Evolutionary conservation across 1,284 basidiomycete genomes (phyloP).

Genomic region (Tetrapyrgos nigripes): DNA sequence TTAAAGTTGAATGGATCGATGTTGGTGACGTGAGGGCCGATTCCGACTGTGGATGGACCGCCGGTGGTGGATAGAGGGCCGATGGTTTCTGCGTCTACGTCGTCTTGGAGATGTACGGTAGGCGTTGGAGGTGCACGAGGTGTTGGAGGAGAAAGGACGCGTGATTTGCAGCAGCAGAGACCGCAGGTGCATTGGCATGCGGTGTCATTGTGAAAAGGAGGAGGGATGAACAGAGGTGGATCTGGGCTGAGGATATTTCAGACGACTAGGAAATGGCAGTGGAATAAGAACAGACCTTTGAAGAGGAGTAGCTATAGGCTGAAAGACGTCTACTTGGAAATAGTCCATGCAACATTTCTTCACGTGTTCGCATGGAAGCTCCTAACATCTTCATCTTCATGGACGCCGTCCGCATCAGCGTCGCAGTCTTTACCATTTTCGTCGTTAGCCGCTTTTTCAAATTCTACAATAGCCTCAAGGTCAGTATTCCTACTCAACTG

Average conservation of each 20-base stretch:
- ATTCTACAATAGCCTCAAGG: constrained; percentile 4
- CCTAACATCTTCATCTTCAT: too few relatives aligned
- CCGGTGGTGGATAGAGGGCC: background rate
- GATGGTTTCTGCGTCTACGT: background rate
- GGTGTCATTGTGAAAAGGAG: background rate
- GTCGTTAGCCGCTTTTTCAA: constrained; percentile 6
- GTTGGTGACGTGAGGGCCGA: background rate
- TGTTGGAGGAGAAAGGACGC: background rate
- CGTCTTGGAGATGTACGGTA: background rate
- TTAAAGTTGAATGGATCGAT: background rate
- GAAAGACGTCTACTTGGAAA: background rate
- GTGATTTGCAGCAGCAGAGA: background rate
- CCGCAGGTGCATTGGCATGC: background rate
- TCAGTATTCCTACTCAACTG: constrained; percentile 3
- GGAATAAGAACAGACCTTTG: background rate
- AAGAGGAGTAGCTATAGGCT: background rate
- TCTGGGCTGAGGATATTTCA: background rate
- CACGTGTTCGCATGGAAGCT: background rate
- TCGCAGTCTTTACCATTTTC: constrained; percentile 2
- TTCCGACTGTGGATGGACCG: background rate
- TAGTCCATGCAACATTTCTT: background rate
- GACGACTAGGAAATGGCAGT: too few relatives aligned
- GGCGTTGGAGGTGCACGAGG: background rate
- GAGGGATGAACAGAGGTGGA: background rate
- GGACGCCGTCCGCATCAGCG: background rate